These are phyloP conservation scores for Xerocomellus intermedius DNA, from an alignment of 768 basidiomycete species.

Conservation along the genomic window DNA sequence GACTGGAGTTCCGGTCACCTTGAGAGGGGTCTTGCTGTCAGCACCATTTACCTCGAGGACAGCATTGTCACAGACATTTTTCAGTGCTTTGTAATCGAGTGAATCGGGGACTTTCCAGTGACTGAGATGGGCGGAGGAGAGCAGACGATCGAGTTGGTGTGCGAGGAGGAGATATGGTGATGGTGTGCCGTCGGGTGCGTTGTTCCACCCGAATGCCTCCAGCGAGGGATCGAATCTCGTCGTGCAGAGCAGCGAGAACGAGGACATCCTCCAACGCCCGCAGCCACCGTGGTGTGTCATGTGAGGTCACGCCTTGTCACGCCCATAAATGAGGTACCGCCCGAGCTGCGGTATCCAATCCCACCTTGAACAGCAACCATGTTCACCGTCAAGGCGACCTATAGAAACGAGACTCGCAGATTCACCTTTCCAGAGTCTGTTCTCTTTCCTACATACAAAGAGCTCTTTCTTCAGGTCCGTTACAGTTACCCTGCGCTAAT, in stretches of 20 bases:
- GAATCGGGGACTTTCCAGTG: slow-evolving; percentile 42
- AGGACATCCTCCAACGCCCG: slow-evolving; percentile 6
- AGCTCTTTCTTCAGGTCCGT: slow-evolving; percentile 63
- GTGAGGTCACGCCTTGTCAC: slow-evolving; percentile 24
- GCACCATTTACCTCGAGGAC: slow-evolving; percentile 31
- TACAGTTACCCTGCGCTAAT: slow-evolving; percentile 13
- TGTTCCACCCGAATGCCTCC: slow-evolving; percentile 53
- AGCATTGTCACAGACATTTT: slow-evolving; percentile 44
- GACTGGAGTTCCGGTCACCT: slow-evolving; percentile 12
- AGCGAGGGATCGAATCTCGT: slow-evolving; percentile 59
- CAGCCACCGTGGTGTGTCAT: neutral
- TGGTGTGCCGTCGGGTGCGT: slow-evolving; percentile 45
- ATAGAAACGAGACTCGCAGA: slow-evolving; percentile 65
- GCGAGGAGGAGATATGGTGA: slow-evolving; percentile 61
- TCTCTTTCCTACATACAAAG: slow-evolving; percentile 60
- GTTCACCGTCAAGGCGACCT: slow-evolving; percentile 82
- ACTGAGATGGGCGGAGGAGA: slow-evolving; percentile 48
- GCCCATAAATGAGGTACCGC: slow-evolving; percentile 12
- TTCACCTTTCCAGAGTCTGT: slow-evolving; percentile 52
- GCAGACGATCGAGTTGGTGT: slow-evolving; percentile 61
- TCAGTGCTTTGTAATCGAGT: slow-evolving; percentile 42
- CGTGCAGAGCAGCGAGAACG: slow-evolving; percentile 46
- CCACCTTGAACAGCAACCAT: slow-evolving; percentile 38
- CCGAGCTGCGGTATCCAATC: slow-evolving; percentile 18
- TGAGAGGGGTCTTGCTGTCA: slow-evolving; percentile 16